Conservation (phyloP, 2,329 filamentous ascomycete species). For the Fusarium clavum region DNA sequence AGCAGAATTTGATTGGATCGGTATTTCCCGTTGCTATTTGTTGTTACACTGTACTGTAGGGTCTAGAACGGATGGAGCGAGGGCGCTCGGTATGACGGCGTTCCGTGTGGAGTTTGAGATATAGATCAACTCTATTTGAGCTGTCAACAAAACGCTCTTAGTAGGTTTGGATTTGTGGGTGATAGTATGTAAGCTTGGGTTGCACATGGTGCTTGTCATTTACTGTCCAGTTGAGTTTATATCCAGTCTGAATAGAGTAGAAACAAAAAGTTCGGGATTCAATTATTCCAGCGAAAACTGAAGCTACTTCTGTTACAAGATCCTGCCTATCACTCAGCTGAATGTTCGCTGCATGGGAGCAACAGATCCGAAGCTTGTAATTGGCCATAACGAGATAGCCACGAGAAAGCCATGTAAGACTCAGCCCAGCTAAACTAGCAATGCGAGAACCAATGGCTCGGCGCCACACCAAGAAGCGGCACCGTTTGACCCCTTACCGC, state of each 20-base stretch:
- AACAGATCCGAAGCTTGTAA: conserved; percentile 6
- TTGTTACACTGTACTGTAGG: not conserved
- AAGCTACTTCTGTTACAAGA: not conserved
- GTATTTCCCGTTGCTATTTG: conserved; percentile 26
- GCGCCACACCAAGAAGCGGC: conserved; percentile 29
- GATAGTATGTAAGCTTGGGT: not conserved
- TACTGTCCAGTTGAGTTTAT: not conserved
- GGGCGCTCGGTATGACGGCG: conserved; percentile 17
- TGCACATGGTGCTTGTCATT: not conserved
- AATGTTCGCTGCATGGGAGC: conserved; percentile 8
- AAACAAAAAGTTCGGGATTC: not conserved
- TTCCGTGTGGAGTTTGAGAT: conserved; percentile 15
- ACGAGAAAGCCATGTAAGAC: conserved; percentile 42
- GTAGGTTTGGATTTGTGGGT: not conserved
- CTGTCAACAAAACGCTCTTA: not conserved
- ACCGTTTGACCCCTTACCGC: conserved; percentile 28
- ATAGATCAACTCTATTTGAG: conserved; percentile 11
- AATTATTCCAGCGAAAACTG: not conserved
- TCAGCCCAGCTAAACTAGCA: conserved; percentile 37
- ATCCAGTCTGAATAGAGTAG: not conserved
- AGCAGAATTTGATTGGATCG: conserved; percentile 21
- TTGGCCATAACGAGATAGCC: conserved; percentile 27
- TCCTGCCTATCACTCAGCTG: conserved; percentile 25
- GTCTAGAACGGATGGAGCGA: conserved; percentile 22
- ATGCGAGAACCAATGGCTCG: conserved; percentile 34